These are phyloP conservation scores for Xylaria palmicola DNA, from an alignment of 495 filamentous ascomycete species.

Conservation along the genomic window DNA sequence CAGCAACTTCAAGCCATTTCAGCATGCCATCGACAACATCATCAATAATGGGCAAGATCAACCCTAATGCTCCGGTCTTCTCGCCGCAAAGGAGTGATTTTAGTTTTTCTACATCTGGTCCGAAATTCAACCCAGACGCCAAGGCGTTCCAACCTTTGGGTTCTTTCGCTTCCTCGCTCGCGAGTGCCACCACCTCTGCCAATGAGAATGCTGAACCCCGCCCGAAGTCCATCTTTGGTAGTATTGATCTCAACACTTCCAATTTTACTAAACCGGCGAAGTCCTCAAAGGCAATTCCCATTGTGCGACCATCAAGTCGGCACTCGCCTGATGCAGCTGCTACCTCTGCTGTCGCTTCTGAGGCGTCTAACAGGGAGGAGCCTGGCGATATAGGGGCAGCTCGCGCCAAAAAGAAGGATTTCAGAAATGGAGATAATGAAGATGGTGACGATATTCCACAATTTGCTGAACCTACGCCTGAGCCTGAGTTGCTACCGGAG, in stretches of 20 bases:
- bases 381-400: conserved; percentile 55
- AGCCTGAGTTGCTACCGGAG: conserved; percentile 45
- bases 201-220: conserved; percentile 36
- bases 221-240: conserved; percentile 68
- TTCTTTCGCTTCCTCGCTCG: conserved; percentile 40
- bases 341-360: conserved; percentile 15
- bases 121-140: conserved; percentile 77
- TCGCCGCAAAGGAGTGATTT: conserved; percentile 68
- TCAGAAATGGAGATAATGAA: conserved; percentile 51
- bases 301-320: conserved; percentile 62
- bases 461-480: conserved; percentile 61
- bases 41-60: conserved; percentile 50
- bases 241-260: conserved; percentile 58
- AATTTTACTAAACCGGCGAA: conserved; percentile 63
- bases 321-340: conserved; percentile 20
- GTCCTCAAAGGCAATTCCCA: conserved; percentile 79
- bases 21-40: conserved; percentile 36
- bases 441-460: conserved; percentile 67
- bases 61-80: conserved; percentile 69
- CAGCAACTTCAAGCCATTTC: conserved; percentile 38
- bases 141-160: conserved; percentile 70
- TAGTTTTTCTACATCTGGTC: conserved; percentile 66
- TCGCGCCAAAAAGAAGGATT: conserved; percentile 64
- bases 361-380: conserved; percentile 47
- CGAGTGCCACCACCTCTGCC: conserved; percentile 35